Conservation (phyloP, 129 eudicot genomes). For the Gnaphalium uliginosum region DNA sequence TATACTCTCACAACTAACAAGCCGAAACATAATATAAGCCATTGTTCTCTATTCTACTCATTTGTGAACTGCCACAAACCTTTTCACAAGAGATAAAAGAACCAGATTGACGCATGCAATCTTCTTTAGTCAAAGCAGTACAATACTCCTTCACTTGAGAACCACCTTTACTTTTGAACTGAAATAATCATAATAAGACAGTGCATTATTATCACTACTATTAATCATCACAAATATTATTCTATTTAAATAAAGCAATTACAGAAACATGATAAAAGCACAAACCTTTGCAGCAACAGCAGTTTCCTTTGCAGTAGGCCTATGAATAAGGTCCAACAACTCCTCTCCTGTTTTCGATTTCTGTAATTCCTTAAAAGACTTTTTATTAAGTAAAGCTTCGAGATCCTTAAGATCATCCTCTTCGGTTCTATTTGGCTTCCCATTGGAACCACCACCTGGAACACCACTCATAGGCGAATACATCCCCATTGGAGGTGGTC, state of each 20-base stretch:
- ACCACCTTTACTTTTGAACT: conserved; percentile 97
- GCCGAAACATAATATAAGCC: neutral
- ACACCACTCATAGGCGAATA: conserved; percentile 43
- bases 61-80: too few relatives aligned
- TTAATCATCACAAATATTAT: neutral
- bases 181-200: conserved; percentile 22
- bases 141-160: conserved; percentile 95
- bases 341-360: conserved; percentile 97
- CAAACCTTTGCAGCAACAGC: conserved; percentile 89
- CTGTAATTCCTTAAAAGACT: conserved; percentile 83
- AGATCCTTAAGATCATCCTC: conserved; percentile 93
- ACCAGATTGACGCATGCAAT: conserved; percentile 88
- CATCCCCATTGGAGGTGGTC: conserved; percentile 57
- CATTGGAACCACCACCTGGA: conserved; percentile 38
- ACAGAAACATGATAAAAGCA: neutral
- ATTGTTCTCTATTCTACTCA: too few relatives aligned
- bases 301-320: conserved; percentile 94
- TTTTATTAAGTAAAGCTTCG: conserved; percentile 84
- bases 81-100: conserved; percentile 92
- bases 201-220: too few relatives aligned
- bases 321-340: conserved; percentile 80
- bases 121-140: conserved; percentile 90
- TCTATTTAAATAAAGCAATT: neutral
- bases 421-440: conserved; percentile 72
- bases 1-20: neutral